These are phyloP conservation scores for Linum lewisii DNA, from an alignment of 345 rosid species.

Conservation along the genomic window DNA sequence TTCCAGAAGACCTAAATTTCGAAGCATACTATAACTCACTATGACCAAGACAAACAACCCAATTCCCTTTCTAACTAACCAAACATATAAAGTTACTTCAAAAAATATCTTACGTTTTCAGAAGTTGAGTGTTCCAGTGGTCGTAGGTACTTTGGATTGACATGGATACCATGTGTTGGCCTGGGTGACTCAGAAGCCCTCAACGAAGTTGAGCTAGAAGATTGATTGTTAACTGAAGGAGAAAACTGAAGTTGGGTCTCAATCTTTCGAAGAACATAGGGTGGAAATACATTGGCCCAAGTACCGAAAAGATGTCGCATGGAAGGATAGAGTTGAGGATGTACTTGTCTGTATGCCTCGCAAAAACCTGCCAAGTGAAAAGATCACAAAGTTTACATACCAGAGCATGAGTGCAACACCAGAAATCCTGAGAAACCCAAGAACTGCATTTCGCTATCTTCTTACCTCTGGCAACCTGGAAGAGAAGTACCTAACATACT, in stretches of 20 bases:
- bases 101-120: conserved; percentile 55
- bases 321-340: conserved; percentile 52
- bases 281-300: conserved; percentile 82
- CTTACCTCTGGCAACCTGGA: conserved; percentile 92
- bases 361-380: conserved; percentile 54
- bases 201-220: conserved; percentile 34
- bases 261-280: conserved; percentile 56
- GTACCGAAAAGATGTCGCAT: conserved; percentile 97
- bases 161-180: conserved; percentile 88
- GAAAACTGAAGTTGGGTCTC: conserved; percentile 61
- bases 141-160: conserved; percentile 88
- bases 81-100: background rate
- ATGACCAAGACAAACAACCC: background rate
- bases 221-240: conserved; percentile 35
- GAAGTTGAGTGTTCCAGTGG: conserved; percentile 57
- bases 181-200: conserved; percentile 67
- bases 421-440: background rate
- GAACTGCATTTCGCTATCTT: background rate
- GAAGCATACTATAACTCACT: background rate
- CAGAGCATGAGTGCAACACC: background rate
- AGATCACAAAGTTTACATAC: background rate
- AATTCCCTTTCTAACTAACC: background rate
- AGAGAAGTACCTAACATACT: conserved; percentile 68
- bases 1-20: background rate
- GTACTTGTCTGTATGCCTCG: conserved; percentile 69